Evolutionary conservation across 176 grass and related monocot species (phyloP), one percentile per base, ranked within the genome.

Genomic region (Oryza rufipogon): DNA sequence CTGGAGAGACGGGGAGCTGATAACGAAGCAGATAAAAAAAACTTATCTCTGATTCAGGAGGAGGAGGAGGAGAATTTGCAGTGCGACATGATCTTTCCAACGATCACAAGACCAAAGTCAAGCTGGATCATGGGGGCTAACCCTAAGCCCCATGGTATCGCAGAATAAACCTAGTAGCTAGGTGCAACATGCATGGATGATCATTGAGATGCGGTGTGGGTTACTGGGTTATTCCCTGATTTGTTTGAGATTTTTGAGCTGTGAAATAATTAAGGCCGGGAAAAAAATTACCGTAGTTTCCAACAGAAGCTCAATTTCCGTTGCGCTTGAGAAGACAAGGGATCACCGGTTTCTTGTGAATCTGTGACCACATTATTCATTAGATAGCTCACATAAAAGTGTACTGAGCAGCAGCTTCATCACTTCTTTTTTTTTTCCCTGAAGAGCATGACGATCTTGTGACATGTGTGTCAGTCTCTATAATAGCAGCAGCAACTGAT

Each of bases 261-360:
- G 54, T 52, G 49, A 52, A 52, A 52, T 52, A 16, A 0, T 52
- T 52, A 63, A 63, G 58, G 56, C 56, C 9, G 56, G 52, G 54
- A 6, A 23, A 30, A 30, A 47, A 48, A 20, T 11, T 46, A 39
- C 49, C 28, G 15, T 38, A 30, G 52, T 69, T 17, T 52, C 9
- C 23, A 71, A 36, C 17, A 44, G 30, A 81, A 56, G 10, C 65
- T 20, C 39, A 86, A 60, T 38, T 68, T 61, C 47, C 61, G 85
- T 58, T 58, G 54, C 19, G 71, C 10, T 36, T 66, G 56, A 20
- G 26, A 26, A 70, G 85, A 79, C 77, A 84, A 36, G 89, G 58
- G 58, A 58, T 87, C 85, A 84, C 4, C 44, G 52, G 20, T 76
- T 71, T 76, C 85, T 56, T 71, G 89, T 87, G 89, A 84, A 80